Conservation (phyloP, 2,329 filamentous ascomycete species). For the Fusarium temperatum region DNA sequence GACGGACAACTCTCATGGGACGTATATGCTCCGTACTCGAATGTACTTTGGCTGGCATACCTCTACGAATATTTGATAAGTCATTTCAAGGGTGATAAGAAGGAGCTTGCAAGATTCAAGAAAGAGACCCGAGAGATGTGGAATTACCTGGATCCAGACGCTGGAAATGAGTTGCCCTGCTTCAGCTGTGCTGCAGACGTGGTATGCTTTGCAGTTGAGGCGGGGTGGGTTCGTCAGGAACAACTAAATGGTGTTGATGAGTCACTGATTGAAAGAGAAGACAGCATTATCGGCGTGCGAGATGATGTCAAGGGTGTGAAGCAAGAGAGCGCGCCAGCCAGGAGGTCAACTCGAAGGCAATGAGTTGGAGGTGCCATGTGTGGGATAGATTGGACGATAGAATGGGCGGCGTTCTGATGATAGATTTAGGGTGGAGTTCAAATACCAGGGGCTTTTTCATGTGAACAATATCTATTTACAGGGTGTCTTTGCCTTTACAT, state of each 20-base stretch:
- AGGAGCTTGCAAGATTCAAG: constrained; percentile 57
- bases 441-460: constrained; percentile 23
- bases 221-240: constrained; percentile 64
- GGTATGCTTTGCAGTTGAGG: constrained; percentile 65
- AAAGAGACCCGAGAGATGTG: constrained; percentile 62
- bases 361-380: background rate
- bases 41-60: constrained; percentile 72
- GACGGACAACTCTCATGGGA: constrained; percentile 64
- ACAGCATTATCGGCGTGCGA: constrained; percentile 52
- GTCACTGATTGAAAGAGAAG: constrained; percentile 51
- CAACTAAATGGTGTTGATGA: constrained; percentile 56
- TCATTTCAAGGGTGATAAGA: constrained; percentile 58
- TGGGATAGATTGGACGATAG: constrained; percentile 1
- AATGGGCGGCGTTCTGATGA: background rate
- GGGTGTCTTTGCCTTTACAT: background rate
- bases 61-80: constrained; percentile 63
- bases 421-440: constrained; percentile 21
- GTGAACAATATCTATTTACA: background rate
- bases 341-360: constrained; percentile 39
- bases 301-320: constrained; percentile 38
- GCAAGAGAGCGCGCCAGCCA: constrained; percentile 31
- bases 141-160: constrained; percentile 62
- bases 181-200: constrained; percentile 66
- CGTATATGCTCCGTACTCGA: constrained; percentile 67
- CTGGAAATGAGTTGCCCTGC: constrained; percentile 56